Evolutionary conservation across 306 rosid genomes (phyloP).

Genomic region (Luffa aegyptiaca): DNA sequence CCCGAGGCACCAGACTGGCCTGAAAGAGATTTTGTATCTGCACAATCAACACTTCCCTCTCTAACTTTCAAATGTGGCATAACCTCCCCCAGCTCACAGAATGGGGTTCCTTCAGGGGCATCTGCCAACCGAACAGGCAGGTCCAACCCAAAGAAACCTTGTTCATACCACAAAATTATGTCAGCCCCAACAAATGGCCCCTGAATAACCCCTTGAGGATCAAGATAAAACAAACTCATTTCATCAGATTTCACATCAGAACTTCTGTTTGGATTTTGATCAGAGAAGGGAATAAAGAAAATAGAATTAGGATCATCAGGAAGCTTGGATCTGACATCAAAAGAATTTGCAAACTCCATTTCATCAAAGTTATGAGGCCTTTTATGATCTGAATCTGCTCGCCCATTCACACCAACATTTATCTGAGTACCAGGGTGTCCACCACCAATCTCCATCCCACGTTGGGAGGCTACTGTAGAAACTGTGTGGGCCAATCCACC

Average conservation of each 20-base stretch:
- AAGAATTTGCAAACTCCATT: conserved; percentile 14
- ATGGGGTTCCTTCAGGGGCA: conserved; percentile 36
- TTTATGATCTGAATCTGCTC: conserved; percentile 14
- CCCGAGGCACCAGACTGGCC: conserved; percentile 21
- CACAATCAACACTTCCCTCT: conserved; percentile 14
- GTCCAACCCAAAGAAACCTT: conserved; percentile 51
- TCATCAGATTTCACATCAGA: conserved; percentile 23
- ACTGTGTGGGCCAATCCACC: conserved; percentile 11
- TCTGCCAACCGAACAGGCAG: conserved; percentile 44
- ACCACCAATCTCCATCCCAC: conserved; percentile 20
- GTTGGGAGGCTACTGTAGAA: conserved; percentile 15
- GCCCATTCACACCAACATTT: conserved; percentile 11
- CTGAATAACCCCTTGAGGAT: conserved; percentile 51
- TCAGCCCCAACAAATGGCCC: conserved; percentile 51
- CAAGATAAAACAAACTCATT: conserved; percentile 41
- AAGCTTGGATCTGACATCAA: conserved; percentile 23
- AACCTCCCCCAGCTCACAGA: conserved; percentile 36
- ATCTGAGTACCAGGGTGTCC: conserved; percentile 17
- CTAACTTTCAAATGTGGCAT: conserved; percentile 38
- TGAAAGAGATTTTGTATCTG: conserved; percentile 15
- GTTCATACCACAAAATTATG: conserved; percentile 52
- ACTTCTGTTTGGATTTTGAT: conserved; percentile 18
- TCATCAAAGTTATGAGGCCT: conserved; percentile 10
- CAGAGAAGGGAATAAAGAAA: conserved; percentile 16
- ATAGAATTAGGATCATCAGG: conserved; percentile 23